These are phyloP conservation scores for Neocatenulostroma microsporum DNA, from an alignment of 2,329 filamentous ascomycete species.

Conservation along the genomic window DNA sequence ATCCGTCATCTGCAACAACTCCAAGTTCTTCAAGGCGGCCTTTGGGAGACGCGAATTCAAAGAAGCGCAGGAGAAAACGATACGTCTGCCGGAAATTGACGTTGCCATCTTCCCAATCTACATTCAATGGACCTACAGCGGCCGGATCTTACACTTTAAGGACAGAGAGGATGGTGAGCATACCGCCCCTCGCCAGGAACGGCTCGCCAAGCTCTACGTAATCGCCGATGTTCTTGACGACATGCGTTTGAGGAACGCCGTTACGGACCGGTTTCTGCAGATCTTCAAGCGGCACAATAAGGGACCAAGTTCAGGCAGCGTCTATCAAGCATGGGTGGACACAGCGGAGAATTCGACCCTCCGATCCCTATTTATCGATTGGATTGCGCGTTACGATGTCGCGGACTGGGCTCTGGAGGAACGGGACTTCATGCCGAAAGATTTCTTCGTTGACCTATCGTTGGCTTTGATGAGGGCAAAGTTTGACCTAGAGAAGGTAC, in stretches of 20 bases:
- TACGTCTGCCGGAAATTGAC: constrained; percentile 8
- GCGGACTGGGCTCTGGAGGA: neutral
- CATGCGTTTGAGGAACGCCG: no score
- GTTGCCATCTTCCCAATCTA: constrained; percentile 8
- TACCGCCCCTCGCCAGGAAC: no score
- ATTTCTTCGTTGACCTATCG: neutral
- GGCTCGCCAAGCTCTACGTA: no score
- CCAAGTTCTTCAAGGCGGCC: constrained; percentile 13
- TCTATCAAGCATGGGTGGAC: neutral
- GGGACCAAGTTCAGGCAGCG: no score
- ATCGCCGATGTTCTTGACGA: no score
- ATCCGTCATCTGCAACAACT: constrained; percentile 1
- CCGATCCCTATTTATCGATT: neutral
- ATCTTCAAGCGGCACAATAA: no score
- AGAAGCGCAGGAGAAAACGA: constrained; percentile 7
- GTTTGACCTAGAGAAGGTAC: neutral
- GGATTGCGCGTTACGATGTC: neutral
- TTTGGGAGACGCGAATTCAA: constrained; percentile 8
- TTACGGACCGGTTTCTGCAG: no score
- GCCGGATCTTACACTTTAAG: no score
- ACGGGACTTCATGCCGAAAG: neutral
- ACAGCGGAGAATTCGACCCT: neutral
- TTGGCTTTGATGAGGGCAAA: neutral
- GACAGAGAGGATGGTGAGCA: no score
- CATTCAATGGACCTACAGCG: constrained; percentile 13